Conservation (phyloP, 2,329 filamentous ascomycete genomes). For the Fusarium burgessii region DNA sequence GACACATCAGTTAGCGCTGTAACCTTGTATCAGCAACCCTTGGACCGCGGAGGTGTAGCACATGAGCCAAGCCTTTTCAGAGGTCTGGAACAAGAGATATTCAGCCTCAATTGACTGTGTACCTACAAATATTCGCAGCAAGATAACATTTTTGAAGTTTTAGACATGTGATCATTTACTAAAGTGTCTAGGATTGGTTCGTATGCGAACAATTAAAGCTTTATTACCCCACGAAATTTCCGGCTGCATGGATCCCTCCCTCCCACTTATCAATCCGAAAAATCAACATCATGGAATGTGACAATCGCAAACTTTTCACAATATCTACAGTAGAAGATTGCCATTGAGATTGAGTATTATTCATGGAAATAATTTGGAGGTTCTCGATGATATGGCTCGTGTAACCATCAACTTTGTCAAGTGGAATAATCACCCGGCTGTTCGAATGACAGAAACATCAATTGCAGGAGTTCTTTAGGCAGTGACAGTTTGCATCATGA, state of each 20-base stretch:
- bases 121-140: neutral
- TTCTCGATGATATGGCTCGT: no score
- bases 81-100: neutral
- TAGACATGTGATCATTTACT: neutral
- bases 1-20: conserved; percentile 15
- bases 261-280: neutral
- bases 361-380: no score
- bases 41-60: conserved; percentile 17
- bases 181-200: neutral
- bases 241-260: neutral
- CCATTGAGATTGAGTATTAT: no score
- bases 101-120: neutral
- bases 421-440: no score
- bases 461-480: no score
- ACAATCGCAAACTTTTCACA: neutral
- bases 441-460: no score
- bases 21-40: neutral
- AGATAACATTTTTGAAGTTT: neutral
- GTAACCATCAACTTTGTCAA: no score
- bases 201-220: neutral
- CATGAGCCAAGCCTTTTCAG: neutral
- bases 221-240: neutral
- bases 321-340: neutral
- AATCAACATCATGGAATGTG: neutral
- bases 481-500: no score